Conservation (phyloP, 2,329 filamentous ascomycete genomes). For the Blastomyces parvus region DNA sequence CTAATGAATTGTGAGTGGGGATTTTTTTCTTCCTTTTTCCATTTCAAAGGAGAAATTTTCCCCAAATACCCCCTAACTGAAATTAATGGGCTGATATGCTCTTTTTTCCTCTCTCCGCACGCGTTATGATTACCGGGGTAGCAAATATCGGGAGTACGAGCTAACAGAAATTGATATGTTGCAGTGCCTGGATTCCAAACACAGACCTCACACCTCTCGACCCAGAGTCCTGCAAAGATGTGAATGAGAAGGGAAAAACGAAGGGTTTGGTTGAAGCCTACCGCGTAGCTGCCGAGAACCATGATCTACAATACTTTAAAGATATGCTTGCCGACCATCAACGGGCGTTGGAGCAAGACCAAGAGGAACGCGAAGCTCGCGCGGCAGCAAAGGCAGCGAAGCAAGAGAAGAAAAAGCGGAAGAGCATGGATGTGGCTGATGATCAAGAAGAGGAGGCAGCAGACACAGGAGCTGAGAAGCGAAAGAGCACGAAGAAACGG, state of each 20-base stretch:
- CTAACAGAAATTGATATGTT: conserved; percentile 5
- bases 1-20: conserved; percentile 86
- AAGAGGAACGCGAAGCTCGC: conserved; percentile 57
- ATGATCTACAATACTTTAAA: conserved; percentile 77
- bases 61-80: neutral
- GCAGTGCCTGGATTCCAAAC: conserved; percentile 85
- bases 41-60: neutral
- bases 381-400: conserved; percentile 49
- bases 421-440: conserved; percentile 37
- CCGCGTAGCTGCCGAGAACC: conserved; percentile 64
- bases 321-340: conserved; percentile 56
- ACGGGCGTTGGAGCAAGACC: conserved; percentile 45
- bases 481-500: conserved; percentile 62
- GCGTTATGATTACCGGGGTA: neutral
- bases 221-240: conserved; percentile 57
- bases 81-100: neutral
- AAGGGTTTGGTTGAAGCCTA: conserved; percentile 74
- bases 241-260: conserved; percentile 62
- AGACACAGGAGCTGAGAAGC: conserved; percentile 42
- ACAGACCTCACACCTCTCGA: conserved; percentile 70
- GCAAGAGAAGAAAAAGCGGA: conserved; percentile 43
- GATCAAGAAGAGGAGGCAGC: conserved; percentile 47
- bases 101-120: neutral
- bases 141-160: neutral
- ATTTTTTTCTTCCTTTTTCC: conserved; percentile 7